Base-by-base conservation (phyloP, 2,329 filamentous ascomycete genomes). In the Beauveria asiatica region DNA sequence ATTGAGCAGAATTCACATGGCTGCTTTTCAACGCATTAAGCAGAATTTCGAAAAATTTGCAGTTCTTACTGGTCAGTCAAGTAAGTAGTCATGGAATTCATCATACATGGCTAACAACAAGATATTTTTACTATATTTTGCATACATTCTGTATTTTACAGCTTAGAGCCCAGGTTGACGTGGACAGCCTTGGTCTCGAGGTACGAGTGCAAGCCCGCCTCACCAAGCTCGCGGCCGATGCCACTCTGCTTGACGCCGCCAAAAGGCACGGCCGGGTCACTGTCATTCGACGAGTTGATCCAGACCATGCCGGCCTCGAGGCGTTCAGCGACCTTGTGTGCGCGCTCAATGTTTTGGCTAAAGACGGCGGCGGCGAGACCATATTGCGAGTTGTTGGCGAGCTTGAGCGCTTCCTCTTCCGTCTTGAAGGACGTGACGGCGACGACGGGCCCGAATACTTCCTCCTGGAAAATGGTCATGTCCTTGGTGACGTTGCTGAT, bases 281-380 rank as follows among this genome's bases (percentile, higher is more conserved):
- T 75, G 46, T 79, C 76, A 45, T 78, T 76, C 5, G 72, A 75
- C 0, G 74, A 76, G 66, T 81, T 81, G 62, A 81, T 75, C 78
- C 78, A 81, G 13, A 80, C 77, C 76, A 79, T 80, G 33, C 85
- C 85, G 1, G 83, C 78, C 69, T 87, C 82, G 56, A 88, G 81
- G 17, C 79, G 78, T 62, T 80, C 79, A 5, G 82, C 77, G 0
- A 79, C 74, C 13, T 74, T 74, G 63, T 80, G 78, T 3, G 77
- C 73, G 30, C 73, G 71, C 59, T 75, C 78, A 55, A 87, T 75
- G 66, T 86, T 80, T 60, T 80, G 75, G 0, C 80, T 87, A 65
- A 88, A 88, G 2, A 89, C 71, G 0, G 84, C 81, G 9, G 80
- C 80, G 2, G 81, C 84, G 0, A 88, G 76, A 1, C 84, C 85